Evolutionary conservation across 1,139 yeast species (phyloP).

Genomic region (Pneumocystis sp.): DNA sequence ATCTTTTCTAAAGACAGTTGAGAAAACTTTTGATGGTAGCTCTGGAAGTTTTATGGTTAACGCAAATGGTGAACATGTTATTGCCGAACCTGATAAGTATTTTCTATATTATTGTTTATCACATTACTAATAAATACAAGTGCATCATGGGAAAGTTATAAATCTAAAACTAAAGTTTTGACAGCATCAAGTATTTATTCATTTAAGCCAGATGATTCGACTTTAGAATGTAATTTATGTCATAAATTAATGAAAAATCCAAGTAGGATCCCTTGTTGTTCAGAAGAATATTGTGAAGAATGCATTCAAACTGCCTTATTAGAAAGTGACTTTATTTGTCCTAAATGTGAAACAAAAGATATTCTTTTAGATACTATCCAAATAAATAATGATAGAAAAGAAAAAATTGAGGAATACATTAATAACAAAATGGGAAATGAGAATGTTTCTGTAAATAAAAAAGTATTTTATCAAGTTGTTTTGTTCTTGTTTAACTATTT

Average conservation of each 20-base stretch:
- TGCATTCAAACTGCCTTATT: slow-evolving; percentile 59
- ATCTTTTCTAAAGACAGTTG: slow-evolving; percentile 72
- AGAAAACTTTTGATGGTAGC: slow-evolving; percentile 31
- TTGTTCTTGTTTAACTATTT: background rate
- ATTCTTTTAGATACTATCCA: slow-evolving; percentile 58
- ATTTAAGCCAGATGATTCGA: slow-evolving; percentile 41
- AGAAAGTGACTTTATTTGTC: slow-evolving; percentile 81
- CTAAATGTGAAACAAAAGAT: slow-evolving; percentile 65
- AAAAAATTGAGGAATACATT: slow-evolving; percentile 38
- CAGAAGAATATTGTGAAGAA: slow-evolving; percentile 39
- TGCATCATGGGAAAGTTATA: slow-evolving; percentile 77
- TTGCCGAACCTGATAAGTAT: slow-evolving; percentile 73
- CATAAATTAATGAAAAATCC: slow-evolving; percentile 53
- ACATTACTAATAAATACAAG: background rate
- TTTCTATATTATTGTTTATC: background rate
- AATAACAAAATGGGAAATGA: slow-evolving; percentile 27
- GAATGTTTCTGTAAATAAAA: slow-evolving; percentile 6
- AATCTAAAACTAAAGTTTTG: slow-evolving; percentile 24
- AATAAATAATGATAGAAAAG: slow-evolving; percentile 44
- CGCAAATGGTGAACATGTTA: slow-evolving; percentile 89
- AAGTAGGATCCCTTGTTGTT: slow-evolving; percentile 79
- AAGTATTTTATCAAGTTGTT: slow-evolving; percentile 2
- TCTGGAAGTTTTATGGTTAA: slow-evolving; percentile 70
- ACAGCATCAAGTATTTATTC: slow-evolving; percentile 36
- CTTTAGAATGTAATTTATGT: slow-evolving; percentile 46